These are phyloP conservation scores for Mycena vitilis DNA, from an alignment of 768 basidiomycete species.

Conservation along the genomic window DNA sequence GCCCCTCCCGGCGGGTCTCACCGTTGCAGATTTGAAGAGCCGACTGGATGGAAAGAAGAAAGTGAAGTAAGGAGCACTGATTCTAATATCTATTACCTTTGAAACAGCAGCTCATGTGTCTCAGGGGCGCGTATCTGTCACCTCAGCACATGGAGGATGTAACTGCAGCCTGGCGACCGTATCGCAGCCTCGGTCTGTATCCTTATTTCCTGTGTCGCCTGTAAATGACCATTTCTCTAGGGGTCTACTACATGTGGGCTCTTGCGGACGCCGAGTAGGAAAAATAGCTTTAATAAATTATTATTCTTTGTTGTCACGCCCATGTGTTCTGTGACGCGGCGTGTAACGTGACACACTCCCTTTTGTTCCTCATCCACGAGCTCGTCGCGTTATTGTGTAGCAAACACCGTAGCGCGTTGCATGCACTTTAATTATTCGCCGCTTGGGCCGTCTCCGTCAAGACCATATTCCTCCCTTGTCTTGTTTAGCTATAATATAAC, in stretches of 20 bases:
- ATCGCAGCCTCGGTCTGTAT: slow-evolving; percentile 75
- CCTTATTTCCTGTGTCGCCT: neutral
- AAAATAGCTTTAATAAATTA: neutral
- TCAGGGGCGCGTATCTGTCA: slow-evolving; percentile 78
- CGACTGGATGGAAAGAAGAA: slow-evolving; percentile 78
- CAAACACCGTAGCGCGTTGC: neutral
- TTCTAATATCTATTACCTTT: too few relatives aligned
- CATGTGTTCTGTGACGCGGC: slow-evolving; percentile 25
- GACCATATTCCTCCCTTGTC: slow-evolving; percentile 25
- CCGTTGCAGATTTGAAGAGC: slow-evolving; percentile 65
- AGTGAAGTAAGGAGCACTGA: slow-evolving; percentile 63
- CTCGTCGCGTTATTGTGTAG: neutral
- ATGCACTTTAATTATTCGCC: slow-evolving; percentile 23
- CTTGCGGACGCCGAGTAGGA: slow-evolving; percentile 57
- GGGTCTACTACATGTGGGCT: slow-evolving; percentile 91
- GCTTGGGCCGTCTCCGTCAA: slow-evolving; percentile 36
- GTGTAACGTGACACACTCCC: neutral
- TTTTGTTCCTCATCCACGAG: slow-evolving; percentile 22
- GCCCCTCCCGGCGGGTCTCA: slow-evolving; percentile 71
- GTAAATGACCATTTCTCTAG: slow-evolving; percentile 46
- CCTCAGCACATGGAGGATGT: slow-evolving; percentile 86
- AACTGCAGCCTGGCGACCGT: slow-evolving; percentile 84
- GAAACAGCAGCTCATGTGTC: slow-evolving; percentile 9
- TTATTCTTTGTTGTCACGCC: neutral
- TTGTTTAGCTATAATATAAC: slow-evolving; percentile 22